Evolutionary conservation across 176 grass and related monocot genomes (phyloP), one percentile per base, ranked within the genome.

Genomic region (Pontederia paniculata): DNA sequence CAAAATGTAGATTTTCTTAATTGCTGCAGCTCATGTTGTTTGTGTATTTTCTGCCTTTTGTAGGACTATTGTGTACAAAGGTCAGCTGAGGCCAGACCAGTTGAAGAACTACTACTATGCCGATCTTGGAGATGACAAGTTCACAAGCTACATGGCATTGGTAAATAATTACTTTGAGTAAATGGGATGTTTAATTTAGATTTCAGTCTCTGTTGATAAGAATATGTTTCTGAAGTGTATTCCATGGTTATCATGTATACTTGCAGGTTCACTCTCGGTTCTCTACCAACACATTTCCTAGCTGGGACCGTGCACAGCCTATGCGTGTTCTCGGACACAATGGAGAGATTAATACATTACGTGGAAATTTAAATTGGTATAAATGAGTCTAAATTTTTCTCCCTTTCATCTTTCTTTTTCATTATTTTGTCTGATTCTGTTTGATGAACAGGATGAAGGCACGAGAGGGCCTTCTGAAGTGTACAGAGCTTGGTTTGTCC

Each of bases 211-310:
- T 81, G 67, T 68, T 16, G 7, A 2, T 37, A 78, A 75, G 58
- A 55, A 58, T 65, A 1, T 3, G 12, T 72, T 37, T 80, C 73
- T 78, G 25, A 71, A 74, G 70, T 70, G 65, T 73, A 77, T 51
- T 21, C 22, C 45, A 53, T 9, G 43, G 28, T 37, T 37, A 54
- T 54, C 18, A 21, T 67, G 64, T 54, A 53, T 11, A 22, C 12
- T 17, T 77, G 75, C 80, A 98, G 87, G 87, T 98, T 18, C 94
- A 98, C 60, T 98, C 94, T 66, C 52, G 94, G 10, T 98, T 98
- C 83, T 98, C 94, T 44, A 93, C 94, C 4, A 93, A 98, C 66
- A 98, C 94, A 22, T 98, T 98, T 48, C 94, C 94, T 10, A 98
- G 83, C 51, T 98, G 94, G 94, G 94, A 93, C 49, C 94, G 87